These are phyloP conservation scores for Vachellia collinsii DNA, from an alignment of 306 rosid species.

Conservation along the genomic window DNA sequence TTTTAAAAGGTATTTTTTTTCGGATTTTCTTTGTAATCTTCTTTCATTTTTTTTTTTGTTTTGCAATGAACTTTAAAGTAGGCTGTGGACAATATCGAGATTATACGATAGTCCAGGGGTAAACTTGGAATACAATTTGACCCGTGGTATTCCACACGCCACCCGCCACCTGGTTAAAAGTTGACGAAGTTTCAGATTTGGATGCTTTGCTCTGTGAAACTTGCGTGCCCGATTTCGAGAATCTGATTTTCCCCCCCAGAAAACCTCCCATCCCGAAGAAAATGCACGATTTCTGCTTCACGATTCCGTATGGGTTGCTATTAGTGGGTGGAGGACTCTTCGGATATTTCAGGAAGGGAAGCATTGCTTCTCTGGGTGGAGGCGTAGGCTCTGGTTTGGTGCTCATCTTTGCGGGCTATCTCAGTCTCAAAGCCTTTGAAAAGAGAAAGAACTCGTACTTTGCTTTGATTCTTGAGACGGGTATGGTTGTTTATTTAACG, in stretches of 20 bases:
- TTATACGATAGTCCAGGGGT: conserved; percentile 4
- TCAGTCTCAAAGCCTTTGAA: conserved; percentile 79
- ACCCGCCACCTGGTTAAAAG: conserved; percentile 19
- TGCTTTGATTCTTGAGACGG: conserved; percentile 67
- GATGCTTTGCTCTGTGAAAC: conserved; percentile 1
- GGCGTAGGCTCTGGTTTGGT: conserved; percentile 64
- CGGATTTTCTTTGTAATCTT: too few species aligned
- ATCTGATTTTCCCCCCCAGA: conserved; percentile 26
- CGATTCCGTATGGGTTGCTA: conserved; percentile 82
- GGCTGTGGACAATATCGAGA: neutral
- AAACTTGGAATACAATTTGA: conserved; percentile 13
- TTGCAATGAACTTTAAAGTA: neutral
- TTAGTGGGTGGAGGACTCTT: conserved; percentile 72
- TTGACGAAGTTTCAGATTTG: neutral
- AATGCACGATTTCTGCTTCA: conserved; percentile 95
- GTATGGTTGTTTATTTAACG: conserved; percentile 34
- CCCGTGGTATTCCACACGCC: conserved; percentile 45
- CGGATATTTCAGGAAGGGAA: conserved; percentile 72
- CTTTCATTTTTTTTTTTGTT: neutral
- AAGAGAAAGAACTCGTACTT: conserved; percentile 66
- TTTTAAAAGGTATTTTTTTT: too few species aligned
- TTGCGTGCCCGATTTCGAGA: neutral
- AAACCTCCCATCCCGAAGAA: conserved; percentile 42
- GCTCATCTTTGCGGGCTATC: conserved; percentile 70
- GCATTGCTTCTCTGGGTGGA: conserved; percentile 74